Percentiles rank a stretch among this genome's conserved stretches.
phyloP scores from a whole-genome alignment of 2,329 filamentous ascomycete genomes.

The Kalmusia sp. region DNA sequence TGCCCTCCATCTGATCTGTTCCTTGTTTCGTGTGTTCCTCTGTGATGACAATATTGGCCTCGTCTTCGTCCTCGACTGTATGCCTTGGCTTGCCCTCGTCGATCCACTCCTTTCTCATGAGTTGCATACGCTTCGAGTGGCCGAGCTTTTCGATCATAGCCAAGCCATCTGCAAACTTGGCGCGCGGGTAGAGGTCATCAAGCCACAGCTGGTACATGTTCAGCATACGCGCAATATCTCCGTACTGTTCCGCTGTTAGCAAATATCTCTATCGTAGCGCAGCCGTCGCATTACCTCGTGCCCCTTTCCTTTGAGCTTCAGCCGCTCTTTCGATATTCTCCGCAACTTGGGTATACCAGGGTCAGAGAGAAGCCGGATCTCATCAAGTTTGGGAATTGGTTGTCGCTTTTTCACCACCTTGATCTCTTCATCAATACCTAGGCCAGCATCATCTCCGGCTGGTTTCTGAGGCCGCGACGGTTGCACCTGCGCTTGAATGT shows the following conservation, averaged over 20 bases:
- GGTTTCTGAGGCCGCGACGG: conserved; percentile 18
- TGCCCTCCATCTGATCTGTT: conserved; percentile 18
- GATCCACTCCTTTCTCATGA: conserved; percentile 82
- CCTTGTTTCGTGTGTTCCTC: conserved; percentile 11
- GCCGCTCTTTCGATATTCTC: conserved; percentile 69
- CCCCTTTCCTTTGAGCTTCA: conserved; percentile 90
- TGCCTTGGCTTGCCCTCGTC: conserved; percentile 70
- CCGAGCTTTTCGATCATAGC: conserved; percentile 92
- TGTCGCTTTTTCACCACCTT: conserved; percentile 78
- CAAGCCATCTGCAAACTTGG: conserved; percentile 89
- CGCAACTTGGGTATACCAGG: conserved; percentile 84
- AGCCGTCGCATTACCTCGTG: conserved; percentile 71
- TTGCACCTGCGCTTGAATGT: conserved; percentile 25
- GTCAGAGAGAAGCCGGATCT: conserved; percentile 79
- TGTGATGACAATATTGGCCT: conserved; percentile 29
- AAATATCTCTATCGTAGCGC: not conserved
- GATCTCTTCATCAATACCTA: conserved; percentile 88
- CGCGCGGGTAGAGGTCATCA: conserved; percentile 93
- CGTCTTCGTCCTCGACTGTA: conserved; percentile 34
- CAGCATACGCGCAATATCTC: conserved; percentile 80
- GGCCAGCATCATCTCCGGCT: conserved; percentile 54
- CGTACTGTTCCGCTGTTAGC: conserved; percentile 65
- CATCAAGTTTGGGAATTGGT: conserved; percentile 86
- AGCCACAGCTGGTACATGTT: conserved; percentile 97
- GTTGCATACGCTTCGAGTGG: conserved; percentile 79